Evolutionary conservation across 2,329 filamentous ascomycete genomes (phyloP), one percentile per base, ranked within the genome.

Genomic region (Podosphaera aphanis): DNA sequence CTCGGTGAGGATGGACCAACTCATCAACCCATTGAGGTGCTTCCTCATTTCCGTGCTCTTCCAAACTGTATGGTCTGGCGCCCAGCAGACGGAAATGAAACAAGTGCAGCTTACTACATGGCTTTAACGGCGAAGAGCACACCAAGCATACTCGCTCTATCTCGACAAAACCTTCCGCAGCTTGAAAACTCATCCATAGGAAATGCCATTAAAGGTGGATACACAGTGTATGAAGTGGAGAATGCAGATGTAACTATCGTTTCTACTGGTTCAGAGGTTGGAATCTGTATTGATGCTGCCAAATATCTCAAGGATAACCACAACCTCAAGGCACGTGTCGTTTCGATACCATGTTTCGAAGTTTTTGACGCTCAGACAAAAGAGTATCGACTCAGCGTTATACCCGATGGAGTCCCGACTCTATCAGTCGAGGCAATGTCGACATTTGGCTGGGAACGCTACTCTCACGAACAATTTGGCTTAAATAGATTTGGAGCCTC

Each of bases 61-160:
- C 90, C 90, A 61, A 98, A 98, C 79, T 83, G 81, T 73, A 93
- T 95, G 83, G 88, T 95, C 59, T 95, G 90, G 90, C 86, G 90
- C 62, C 90, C 90, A 56, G 88, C 90, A 58, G 90, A 95, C 61
- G 88, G 88, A 60, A 95, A 95, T 71, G 90, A 98, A 81, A 90
- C 82, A 58, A 92, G 83, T 61, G 88, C 85, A 59, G 88, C 90
- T 56, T 98, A 95, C 77, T 95, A 95, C 69, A 73, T 93, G 59
- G 83, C 86, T 43, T 70, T 98, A 56, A 93, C 83, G 54, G 80
- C 83, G 59, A 83, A 84, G 68, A 70, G 79, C 65, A 94, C 88
- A 33, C 90, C 90, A 54, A 84, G 77, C 64, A 90, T 98, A 65
- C 68, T 98, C 56, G 90, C 90, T 48, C 75, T 98, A 51, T 94